phyloP scores from a whole-genome alignment of 192 early-diverging fungal species.

The Coemansia sp. region DNA sequence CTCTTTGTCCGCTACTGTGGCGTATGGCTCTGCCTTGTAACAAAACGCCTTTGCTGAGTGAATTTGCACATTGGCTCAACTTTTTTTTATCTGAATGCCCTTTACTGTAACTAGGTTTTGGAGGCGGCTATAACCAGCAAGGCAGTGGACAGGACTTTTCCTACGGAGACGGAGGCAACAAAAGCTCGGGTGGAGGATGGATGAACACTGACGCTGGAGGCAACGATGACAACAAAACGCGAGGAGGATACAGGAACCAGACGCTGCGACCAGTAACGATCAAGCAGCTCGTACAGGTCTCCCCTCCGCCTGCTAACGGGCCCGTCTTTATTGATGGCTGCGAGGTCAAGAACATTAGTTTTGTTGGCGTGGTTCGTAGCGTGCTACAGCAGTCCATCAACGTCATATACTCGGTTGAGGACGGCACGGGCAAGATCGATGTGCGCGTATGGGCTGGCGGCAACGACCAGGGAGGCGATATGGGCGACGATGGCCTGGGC shows the following conservation, averaged over 20 bases:
- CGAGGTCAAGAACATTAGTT: conserved; percentile 68
- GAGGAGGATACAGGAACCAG: conserved; percentile 56
- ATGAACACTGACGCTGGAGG: conserved; percentile 21
- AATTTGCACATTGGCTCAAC: not conserved
- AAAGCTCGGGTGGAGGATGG: conserved; percentile 27
- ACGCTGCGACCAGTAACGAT: conserved; percentile 80
- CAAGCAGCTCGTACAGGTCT: conserved; percentile 64
- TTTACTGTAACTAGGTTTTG: conserved; percentile 16
- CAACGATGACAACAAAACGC: conserved; percentile 39
- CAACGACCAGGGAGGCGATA: conserved; percentile 11
- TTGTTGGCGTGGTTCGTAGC: conserved; percentile 69
- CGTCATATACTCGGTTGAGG: conserved; percentile 70
- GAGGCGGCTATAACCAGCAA: conserved; percentile 24
- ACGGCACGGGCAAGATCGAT: conserved; percentile 78
- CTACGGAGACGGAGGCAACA: conserved; percentile 16
- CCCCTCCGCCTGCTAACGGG: conserved; percentile 54
- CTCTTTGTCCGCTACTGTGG: not conserved
- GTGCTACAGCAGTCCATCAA: conserved; percentile 59
- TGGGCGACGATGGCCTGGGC: conserved; percentile 10
- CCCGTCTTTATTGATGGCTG: conserved; percentile 67
- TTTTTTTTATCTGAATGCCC: not conserved
- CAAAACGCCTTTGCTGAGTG: not conserved
- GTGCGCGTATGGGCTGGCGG: conserved; percentile 61
- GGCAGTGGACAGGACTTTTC: conserved; percentile 26
- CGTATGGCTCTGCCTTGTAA: not conserved